Base-by-base conservation (phyloP, 2,329 filamentous ascomycete genomes). In the Colletotrichum horii region DNA sequence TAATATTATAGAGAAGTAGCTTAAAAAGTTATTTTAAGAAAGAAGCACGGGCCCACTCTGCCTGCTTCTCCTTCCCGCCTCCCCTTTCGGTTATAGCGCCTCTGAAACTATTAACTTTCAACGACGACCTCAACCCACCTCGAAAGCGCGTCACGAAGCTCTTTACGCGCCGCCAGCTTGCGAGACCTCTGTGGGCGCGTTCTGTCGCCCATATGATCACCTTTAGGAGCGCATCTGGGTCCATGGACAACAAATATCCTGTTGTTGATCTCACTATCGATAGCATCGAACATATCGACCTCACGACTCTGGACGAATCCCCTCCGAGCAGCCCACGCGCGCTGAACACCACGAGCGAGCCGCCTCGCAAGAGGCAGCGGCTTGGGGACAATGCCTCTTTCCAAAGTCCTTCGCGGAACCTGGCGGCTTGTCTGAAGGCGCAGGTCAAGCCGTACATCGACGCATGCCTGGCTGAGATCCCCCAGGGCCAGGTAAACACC, bases 391-490 rank as follows among this genome's bases (percentile, higher is more conserved):
- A 70, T 60, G 55, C 64, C 61, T 55, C 28, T n/a, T 12, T 16
- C 36, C 71, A 70, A 69, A 71, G 24, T 71, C 77, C 71, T 26
- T 72, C 62, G 32, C 36, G 70, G 34, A 34, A 36, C 28, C 66
- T 83, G 0, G 78, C 78, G 62, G 71, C 78, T 1, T 83, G 82
- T 43, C 56, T 85, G 11, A 77, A 77, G 26, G 70, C 77, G 2
- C 83, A 84, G 43, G 80, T 86, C 3, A 71, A 83, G 6, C 84
- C 85, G 2, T 80, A 82, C 30, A 79, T 86, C 16, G 77, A 79
- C 69, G 67, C 70, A 15, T 80, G 79, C 0, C 68, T 85, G 16
- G 36, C 75, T 3, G 34, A 75, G n/a, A 66, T 87, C 1, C 76
- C 81, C 2, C 28, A 34, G 4, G 76, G 76, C 2, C 64, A 74